Base-by-base conservation (phyloP, 208 protist species). In the Wallacemonas sp. region DNA sequence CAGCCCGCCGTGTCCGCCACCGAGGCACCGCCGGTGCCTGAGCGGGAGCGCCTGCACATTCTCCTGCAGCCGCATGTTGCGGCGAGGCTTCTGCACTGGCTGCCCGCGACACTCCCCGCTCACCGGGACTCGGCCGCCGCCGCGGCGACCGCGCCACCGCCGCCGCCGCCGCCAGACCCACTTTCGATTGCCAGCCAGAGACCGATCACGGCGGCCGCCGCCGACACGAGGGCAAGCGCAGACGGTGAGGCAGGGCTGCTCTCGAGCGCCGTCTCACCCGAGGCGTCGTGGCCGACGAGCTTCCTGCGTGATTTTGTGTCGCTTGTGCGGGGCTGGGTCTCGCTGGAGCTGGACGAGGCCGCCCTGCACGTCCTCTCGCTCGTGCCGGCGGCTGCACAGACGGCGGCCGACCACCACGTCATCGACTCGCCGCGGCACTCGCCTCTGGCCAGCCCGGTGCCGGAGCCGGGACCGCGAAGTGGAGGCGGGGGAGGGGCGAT, bases 281-380 rank as follows among this genome's bases (percentile, higher is more conserved):
- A 28, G 7, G 20, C 57, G 3, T 0, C 38, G n/a, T 61, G 42
- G 42, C 61, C 61, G 5, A 59, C 52, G 32, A 36, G 32, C 0
- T 82, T 82, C 70, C 25, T 77, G 10, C 64, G 50, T 26, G 62
- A 73, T 57, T 68, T 82, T 55, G 46, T 55, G 22, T 67, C 65
- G 61, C 57, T 82, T 7, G 69, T 64, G 45, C 64, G 55, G 57
- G 68, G 76, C 57, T 82, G 76, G 76, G 41, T 36, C n/a, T 45
- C 72, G 12, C 41, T 82, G 14, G 76, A 82, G 64, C 31, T 77
- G 11, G 76, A 76, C 46, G 52, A 63, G 12, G 38, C 28, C 33
- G 72, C 36, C 25, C 26, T 73, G 12, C 50, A 25, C 25, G 29
- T 52, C 36, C 10, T 14, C 14, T 41, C 33, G 12, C n/a, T n/a